Evolutionary conservation across 164 flowering plant species (phyloP), one percentile per base, ranked within the genome.

Genomic region (Annona cherimola): DNA sequence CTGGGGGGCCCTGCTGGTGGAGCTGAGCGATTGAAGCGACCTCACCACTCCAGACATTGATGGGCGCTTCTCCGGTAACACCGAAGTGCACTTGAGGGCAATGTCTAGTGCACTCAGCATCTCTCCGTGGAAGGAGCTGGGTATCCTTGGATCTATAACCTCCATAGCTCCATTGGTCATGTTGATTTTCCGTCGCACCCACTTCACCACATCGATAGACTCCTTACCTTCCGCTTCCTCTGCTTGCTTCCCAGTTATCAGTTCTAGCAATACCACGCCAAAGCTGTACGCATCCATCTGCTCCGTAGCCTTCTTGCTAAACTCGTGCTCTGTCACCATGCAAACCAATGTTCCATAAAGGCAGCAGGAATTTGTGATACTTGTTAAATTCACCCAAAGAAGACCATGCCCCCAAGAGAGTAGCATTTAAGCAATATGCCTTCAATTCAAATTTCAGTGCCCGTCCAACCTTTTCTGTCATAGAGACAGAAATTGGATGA

Each of bases 161-260:
- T 84, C 85, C 45, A 68, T 3, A 18, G 83, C 81, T 4, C 98
- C 96, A 69, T 87, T 78, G 2, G 80, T 78, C 16, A 86, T 86
- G 82, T 91, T 90, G 66, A 91, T 76, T 76, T 87, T 91, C 80
- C 97, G 77, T 3, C 96, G 75, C 45, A 93, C 98, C 97, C 96
- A 90, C 74, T 79, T 87, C 69, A 90, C 89, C 2, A 93, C 79
- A 71, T 91, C 91, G 5, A 88, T 54, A 11, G 85, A 81, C 42
- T 82, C 88, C 5, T 55, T 81, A 20, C 81, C 61, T 16, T 79
- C 89, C 6, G 71, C 65, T 69, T 75, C 45, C 68, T 86, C 88
- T 0, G 91, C 91, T 73, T 68, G 83, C 68, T 88, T 66, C 20
- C 98, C 97, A 0, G 97, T 87, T n/a, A 93, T 67, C 20, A 93